Base-by-base conservation (phyloP, 148 eudicot genomes). In the Dysphania ambrosioides region DNA sequence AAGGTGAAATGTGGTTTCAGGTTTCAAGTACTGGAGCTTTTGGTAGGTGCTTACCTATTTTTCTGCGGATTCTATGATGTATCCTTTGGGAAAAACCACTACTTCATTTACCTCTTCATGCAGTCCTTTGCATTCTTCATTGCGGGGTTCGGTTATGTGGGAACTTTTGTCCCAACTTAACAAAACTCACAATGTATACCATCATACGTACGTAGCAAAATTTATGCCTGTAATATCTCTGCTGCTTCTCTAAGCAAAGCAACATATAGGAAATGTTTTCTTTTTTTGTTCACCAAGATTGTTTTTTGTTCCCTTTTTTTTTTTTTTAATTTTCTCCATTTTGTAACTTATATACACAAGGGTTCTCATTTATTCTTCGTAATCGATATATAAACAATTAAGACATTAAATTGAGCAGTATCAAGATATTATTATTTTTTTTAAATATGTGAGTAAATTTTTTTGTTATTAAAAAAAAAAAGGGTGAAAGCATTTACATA, bases 61-160 rank as follows among this genome's bases (percentile, higher is more conserved):
- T 53, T 83, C 16, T 85, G 89, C 49, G 97, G 91, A 55, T 93
- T 89, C 79, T 93, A 90, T 51, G 97, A 86, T 68, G 38, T 76
- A 23, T 34, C 71, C 1, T 83, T 31, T 44, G 93, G 93, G 2
- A 90, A 79, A 66, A 89, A 84, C 70, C 79, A 70, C 35, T 93
- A 87, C 80, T 93, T 79, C 83, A 79, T 93, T 6, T 93, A 83
- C 86, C 86, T 93, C 24, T 88, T 90, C 72, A 75, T 90, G 19
- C 97, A 93, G 66, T 79, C 88, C 16, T 58, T 84, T 13, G 89
- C 91, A 19, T 93, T 93, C 86, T 87, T 88, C 70, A 65, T 90
- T 30, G 87, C 88, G 7, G 97, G 89, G 30, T 82, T 93, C 31
- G 93, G 97, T 19, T 93, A 86, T 24, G 66, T 93, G 24, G 97